These are phyloP conservation scores for Cyclotella cryptica DNA, from an alignment of 108 stramenopile genomes.

Conservation along the genomic window DNA sequence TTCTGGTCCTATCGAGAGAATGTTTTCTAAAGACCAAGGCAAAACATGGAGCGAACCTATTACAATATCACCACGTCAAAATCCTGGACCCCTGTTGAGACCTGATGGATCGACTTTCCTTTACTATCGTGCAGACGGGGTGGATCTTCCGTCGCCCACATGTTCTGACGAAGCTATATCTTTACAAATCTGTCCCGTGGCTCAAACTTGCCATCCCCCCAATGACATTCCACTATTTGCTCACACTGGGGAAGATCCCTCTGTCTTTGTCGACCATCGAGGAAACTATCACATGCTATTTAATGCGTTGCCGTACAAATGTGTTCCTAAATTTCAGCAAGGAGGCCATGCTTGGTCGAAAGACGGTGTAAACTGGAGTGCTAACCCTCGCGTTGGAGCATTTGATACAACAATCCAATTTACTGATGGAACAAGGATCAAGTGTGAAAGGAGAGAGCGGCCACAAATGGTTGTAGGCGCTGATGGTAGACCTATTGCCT, in stretches of 20 bases:
- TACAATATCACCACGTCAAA: constrained; percentile 36
- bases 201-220: constrained; percentile 16
- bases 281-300: constrained; percentile 52
- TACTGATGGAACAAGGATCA: constrained; percentile 35
- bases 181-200: constrained; percentile 29
- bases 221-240: constrained; percentile 31
- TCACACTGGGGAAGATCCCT: constrained; percentile 51
- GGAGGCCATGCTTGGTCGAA: constrained; percentile 51
- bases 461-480: constrained; percentile 39
- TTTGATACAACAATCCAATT: constrained; percentile 42
- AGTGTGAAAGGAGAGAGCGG: constrained; percentile 43
- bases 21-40: constrained; percentile 35
- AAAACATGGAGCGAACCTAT: constrained; percentile 34
- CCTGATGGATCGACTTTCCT: constrained; percentile 39
- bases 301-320: constrained; percentile 44
- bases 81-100: constrained; percentile 43
- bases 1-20: constrained; percentile 39
- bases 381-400: constrained; percentile 37
- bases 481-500: constrained; percentile 35
- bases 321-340: constrained; percentile 46
- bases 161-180: constrained; percentile 40
- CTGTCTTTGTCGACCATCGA: constrained; percentile 44
- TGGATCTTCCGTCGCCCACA: constrained; percentile 34
- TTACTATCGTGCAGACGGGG: constrained; percentile 42
- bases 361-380: constrained; percentile 41